These are phyloP conservation scores for Aspergillus texensis DNA, from an alignment of 2,329 filamentous ascomycete genomes.

Conservation along the genomic window DNA sequence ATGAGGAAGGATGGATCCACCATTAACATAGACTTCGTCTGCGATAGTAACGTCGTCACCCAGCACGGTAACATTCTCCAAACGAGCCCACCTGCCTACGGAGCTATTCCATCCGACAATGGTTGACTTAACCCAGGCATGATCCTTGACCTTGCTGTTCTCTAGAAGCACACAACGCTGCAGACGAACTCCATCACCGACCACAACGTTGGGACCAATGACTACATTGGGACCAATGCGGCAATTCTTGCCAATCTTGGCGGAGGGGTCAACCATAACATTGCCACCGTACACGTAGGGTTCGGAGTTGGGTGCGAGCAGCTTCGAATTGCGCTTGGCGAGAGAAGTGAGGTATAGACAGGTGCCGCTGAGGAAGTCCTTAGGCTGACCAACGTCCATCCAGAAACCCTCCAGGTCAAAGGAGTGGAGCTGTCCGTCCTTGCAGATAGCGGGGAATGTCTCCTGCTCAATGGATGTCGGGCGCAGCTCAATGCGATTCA, in stretches of 20 bases:
- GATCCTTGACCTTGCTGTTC: constrained; percentile 94
- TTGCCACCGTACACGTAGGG: constrained; percentile 90
- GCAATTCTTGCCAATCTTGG: constrained; percentile 98
- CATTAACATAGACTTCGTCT: constrained; percentile 98
- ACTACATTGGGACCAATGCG: constrained; percentile 96
- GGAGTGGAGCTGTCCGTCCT: constrained; percentile 87
- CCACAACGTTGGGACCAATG: constrained; percentile 87
- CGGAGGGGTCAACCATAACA: constrained; percentile 88
- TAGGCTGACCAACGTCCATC: constrained; percentile 99
- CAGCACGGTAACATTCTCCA: constrained; percentile 97
- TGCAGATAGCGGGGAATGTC: constrained; percentile 92
- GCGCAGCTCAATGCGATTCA: constrained; percentile 89
- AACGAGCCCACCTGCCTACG: constrained; percentile 90
- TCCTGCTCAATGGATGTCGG: constrained; percentile 98
- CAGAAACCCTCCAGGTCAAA: constrained; percentile 97
- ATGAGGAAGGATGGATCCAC: constrained; percentile 90
- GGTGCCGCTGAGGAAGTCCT: constrained; percentile 95
- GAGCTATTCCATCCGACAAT: constrained; percentile 99
- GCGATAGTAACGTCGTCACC: constrained; percentile 97
- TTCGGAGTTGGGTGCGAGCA: constrained; percentile 72
- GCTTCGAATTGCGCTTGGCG: constrained; percentile 84
- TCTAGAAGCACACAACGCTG: constrained; percentile 89
- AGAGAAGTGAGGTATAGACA: constrained; percentile 95
- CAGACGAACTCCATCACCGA: constrained; percentile 91
- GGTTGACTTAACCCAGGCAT: constrained; percentile 98